Evolutionary conservation across 768 basidiomycete genomes (phyloP), one percentile per base, ranked within the genome.

Genomic region (Lentinula raphanica): DNA sequence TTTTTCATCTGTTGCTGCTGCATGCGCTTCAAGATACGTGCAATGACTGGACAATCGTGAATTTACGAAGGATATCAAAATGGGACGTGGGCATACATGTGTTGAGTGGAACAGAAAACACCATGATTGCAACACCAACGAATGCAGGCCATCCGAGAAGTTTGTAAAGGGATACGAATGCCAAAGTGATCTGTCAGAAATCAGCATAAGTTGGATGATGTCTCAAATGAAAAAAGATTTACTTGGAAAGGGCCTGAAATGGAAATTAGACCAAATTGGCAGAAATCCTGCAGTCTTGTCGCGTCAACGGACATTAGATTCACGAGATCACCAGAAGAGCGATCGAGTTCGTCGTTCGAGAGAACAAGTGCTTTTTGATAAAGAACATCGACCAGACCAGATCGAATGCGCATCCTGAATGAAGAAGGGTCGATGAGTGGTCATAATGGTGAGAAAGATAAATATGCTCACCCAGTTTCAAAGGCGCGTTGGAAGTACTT

Each of bases 1-100:
- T 89, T 92, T 71, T 93, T 94, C 96, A 98, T 98, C 69, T 98
- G 94, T 63, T 84, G 66, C 62, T 90, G 82, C 66, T 97, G 92
- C 77, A 96, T 83, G 38, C 69, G 76, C 67, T 92, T 92, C 51
- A 90, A 66, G 53, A 81, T 73, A 4, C 83, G 67, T 1, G 94
- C 92, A 58, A 94, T 87, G 42, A 76, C 78, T 76, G 44, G 17
- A 64, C 27, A 66, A 59, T 28, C 35, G 17, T 5, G 0, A 28
- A 36, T 17, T 27, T 42, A 23, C 25, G 35, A 29, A n/a, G n/a
- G 6, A 27, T 17, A n/a, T 44, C 1, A 8, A 44, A 48, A 44
- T 31, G 15, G 42, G 21, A 51, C 6, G 12, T n/a, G 31, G 11
- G 51, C 75, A 55, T 61, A 77, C 79, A 66, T 0, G 88, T 88